Base-by-base conservation (phyloP, 495 filamentous ascomycete species). In the Hamigera avellanea region DNA sequence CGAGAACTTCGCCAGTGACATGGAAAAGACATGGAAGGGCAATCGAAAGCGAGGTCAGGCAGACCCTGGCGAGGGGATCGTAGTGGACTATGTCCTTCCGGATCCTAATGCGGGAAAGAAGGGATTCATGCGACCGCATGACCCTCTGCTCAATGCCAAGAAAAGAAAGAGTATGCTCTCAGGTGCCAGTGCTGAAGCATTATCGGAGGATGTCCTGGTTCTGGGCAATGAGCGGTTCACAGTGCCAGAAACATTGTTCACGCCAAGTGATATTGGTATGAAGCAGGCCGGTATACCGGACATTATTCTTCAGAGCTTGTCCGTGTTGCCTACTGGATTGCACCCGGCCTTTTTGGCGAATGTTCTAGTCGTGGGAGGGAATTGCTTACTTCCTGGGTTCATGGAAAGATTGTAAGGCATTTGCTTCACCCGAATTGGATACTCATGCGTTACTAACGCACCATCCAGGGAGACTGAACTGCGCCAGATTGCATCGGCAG, bases 51-150 rank as follows among this genome's bases (percentile, higher is more conserved):
- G 53, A 37, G 43, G 49, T 17, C 48, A 58, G 43, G 42, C 48
- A 5, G 42, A 48, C 2, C 33, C 48, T 0, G 76, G 66, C n/a
- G 73, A 73, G 17, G 76, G 81, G n/a, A 78, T 95, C 15, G 78
- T 86, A 6, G 73, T 87, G 17, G 91, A 99, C 56, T 96, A 91
- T 49, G 83, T 96, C 2, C 72, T 99, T 2, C 91, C 91, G 0
- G 86, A 95, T 51, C 95, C 88, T 37, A 86, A 93, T 44, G 73
- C 72, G 0, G 65, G 73, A 15, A 76, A 72, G 19, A 75, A 77
- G 33, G 93, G 91, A 1, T 73, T 80, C 45, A 66, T 81, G 26
- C 70, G 86, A 13, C 77, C 83, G 0, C 86, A 93, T 44, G 83
- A 93, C 47, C 73, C 82, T 10, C 49, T 67, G 1, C 26, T 65